Base-by-base conservation (phyloP, 257 asterid genomes). In the Solanum verrucosum region DNA sequence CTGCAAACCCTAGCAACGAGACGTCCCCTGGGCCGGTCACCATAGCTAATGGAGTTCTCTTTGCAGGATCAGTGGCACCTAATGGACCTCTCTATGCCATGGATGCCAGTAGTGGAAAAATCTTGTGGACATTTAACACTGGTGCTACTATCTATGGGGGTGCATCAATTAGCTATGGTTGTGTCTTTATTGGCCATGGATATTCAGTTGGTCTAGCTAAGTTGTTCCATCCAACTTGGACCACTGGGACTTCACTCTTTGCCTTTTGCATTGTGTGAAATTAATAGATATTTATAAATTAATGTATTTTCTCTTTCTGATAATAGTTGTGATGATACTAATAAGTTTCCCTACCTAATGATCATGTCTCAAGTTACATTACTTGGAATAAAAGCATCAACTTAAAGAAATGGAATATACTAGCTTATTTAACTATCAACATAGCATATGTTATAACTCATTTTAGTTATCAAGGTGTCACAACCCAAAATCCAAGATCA, bases 161-260 rank as follows among this genome's bases (percentile, higher is more conserved):
- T 84, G 98, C 93, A 8, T 95, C 98, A 0, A 90, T 92, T 7
- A 92, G 96, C 91, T 91, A 94, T 81, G 98, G 96, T 2, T 96
- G 99, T 87, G 87, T 94, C 68, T 96, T 83, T 84, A 83, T 95
- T 10, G 98, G 99, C 12, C 92, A 90, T 79, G 99, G 99, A 25
- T 96, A 92, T 87, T 92, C 96, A 0, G 33, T 92, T 63, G 90
- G 95, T 2, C 87, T 89, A 23, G 95, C 98, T 2, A 89, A 3
- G 90, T 93, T 95, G 90, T 93, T 95, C 68, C 95, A 96, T 78
- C 99, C 98, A 5, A 92, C 95, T 65, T 95, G 98, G 97, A 93
- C 91, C 14, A 90, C 91, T 29, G 98, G 98, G 56, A 93, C 88
- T 65, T 93, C 94, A 86, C 90, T 94, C 63, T 96, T 92, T 59